Conservation (phyloP, 1,284 basidiomycete genomes). For the Omphalotus olearius region DNA sequence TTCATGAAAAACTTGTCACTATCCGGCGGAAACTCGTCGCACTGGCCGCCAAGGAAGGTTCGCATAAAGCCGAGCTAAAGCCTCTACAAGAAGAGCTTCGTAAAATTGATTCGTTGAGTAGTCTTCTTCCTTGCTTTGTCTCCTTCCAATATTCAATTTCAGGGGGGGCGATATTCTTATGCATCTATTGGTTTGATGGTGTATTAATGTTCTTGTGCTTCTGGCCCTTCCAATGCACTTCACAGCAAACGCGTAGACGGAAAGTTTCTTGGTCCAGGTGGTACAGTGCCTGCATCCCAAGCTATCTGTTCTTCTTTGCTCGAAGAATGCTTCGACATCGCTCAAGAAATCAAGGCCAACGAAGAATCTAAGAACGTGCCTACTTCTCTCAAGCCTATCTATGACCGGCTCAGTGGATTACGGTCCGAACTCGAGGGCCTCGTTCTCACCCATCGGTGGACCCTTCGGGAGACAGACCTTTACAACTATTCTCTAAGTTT, state of each 20-base stretch:
- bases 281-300: slow-evolving; percentile 88
- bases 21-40: slow-evolving; percentile 88
- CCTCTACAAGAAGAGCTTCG: slow-evolving; percentile 89
- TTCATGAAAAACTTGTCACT: slow-evolving; percentile 86
- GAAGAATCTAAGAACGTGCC: slow-evolving; percentile 91
- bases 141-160: no score
- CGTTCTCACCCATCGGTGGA: slow-evolving; percentile 96
- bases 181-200: slow-evolving; percentile 2
- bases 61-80: slow-evolving; percentile 86
- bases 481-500: slow-evolving; percentile 94
- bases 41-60: slow-evolving; percentile 83
- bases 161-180: background rate
- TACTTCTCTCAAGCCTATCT: slow-evolving; percentile 88
- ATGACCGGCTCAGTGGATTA: slow-evolving; percentile 87
- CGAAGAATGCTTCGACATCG: slow-evolving; percentile 96
- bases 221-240: slow-evolving; percentile 6
- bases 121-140: slow-evolving; percentile 15
- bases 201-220: background rate
- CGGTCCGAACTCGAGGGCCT: slow-evolving; percentile 85
- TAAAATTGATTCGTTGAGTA: slow-evolving; percentile 91
- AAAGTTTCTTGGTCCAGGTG: slow-evolving; percentile 92
- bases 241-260: slow-evolving; percentile 88
- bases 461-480: slow-evolving; percentile 91
- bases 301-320: slow-evolving; percentile 86
- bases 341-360: slow-evolving; percentile 93